Evolutionary conservation across 805 yeast genomes (phyloP).

Genomic region (Komagataella pastoris): DNA sequence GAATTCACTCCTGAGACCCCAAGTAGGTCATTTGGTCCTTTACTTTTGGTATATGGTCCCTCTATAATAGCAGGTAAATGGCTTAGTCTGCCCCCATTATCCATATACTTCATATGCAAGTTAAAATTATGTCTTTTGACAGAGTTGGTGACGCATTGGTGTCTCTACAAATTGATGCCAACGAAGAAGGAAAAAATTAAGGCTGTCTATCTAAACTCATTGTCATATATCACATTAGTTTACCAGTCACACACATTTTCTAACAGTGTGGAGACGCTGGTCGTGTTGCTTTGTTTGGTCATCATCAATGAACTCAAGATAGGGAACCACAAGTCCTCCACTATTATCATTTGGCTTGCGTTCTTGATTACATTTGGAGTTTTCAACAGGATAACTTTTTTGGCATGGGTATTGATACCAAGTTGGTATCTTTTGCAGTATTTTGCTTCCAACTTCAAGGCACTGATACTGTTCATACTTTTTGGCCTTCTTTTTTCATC

Average conservation of each 20-base stretch:
- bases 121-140: constrained; percentile 23
- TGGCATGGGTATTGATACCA: constrained; percentile 64
- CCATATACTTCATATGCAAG: constrained; percentile 39
- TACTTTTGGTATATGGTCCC: constrained; percentile 63
- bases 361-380: constrained; percentile 46
- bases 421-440: constrained; percentile 28
- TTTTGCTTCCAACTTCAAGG: constrained; percentile 20
- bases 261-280: constrained; percentile 65
- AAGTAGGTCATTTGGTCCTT: constrained; percentile 59
- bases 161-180: constrained; percentile 17
- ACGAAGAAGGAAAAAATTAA: constrained; percentile 19
- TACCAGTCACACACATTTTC: constrained; percentile 84
- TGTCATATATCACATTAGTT: constrained; percentile 59
- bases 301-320: constrained; percentile 25
- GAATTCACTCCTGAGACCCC: constrained; percentile 50
- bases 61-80: constrained; percentile 25
- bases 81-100: constrained; percentile 27
- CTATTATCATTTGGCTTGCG: constrained; percentile 25
- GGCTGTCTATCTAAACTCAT: constrained; percentile 34
- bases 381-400: constrained; percentile 79
- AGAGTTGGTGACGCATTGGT: constrained; percentile 19
- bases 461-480: constrained; percentile 18
- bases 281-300: constrained; percentile 36
- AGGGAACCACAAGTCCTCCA: neutral
- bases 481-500: constrained; percentile 15